Evolutionary conservation across 139 green algal genomes (phyloP), one percentile per base, ranked within the genome.

Genomic region (Ettlia oleoabundans): DNA sequence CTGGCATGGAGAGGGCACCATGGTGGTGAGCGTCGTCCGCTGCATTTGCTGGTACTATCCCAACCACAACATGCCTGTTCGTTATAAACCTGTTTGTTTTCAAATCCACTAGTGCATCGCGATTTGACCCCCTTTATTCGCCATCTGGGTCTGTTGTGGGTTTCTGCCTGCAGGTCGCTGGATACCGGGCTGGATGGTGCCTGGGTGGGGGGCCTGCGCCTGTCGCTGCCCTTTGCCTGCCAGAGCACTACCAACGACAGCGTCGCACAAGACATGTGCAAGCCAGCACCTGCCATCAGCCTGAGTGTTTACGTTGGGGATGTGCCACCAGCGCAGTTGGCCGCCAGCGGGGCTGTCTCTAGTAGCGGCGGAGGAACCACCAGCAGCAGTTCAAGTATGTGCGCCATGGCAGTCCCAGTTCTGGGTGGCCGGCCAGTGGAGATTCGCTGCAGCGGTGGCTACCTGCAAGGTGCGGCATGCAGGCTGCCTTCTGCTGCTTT

Each of bases 151-250:
- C n/a, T n/a, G n/a, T n/a, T n/a, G n/a, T n/a, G n/a, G n/a, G n/a
- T n/a, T n/a, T n/a, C n/a, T n/a, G n/a, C n/a, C n/a, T n/a, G n/a
- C n/a, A n/a, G n/a, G n/a, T 75, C 78, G 1, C 47, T 84, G 41
- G 78, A 70, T n/a, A 15, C 52, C 3, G 78, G 78, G 35, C n/a
- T 84, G 66, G 78, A 84, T 42, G 51, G 40, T 21, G 70, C 40
- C 1, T 68, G 51, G 64, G 47, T 85, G 43, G 37, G 47, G 2
- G 81, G 81, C 35, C 41, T 85, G 43, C 69, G 81, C 28, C 74
- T 81, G 5, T 24, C 40, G 1, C 2, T 85, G 47, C 81, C 81
- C 64, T 53, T 43, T 42, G 13, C 67, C 33, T 85, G 81, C 70
- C 53, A 42, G 30, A 3, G 19, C 13, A 66, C 15, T 30, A 32